Base-by-base conservation (phyloP, 2,329 filamentous ascomycete genomes). In the Colletotrichum viniferum region DNA sequence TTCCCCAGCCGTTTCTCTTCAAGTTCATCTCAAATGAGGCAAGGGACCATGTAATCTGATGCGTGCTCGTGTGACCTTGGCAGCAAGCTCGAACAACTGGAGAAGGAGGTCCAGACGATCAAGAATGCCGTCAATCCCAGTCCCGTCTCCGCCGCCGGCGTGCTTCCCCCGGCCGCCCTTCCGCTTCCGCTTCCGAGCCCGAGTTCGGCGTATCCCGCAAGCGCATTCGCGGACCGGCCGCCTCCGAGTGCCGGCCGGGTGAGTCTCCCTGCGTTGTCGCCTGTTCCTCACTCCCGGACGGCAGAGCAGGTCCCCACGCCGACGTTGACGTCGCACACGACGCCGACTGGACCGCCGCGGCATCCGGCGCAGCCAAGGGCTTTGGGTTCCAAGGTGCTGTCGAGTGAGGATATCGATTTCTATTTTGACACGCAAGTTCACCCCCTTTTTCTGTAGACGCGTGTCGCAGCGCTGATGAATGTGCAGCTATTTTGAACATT, bases 381-480 rank as follows among this genome's bases (percentile, higher is more conserved):
- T 6, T 79, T 91, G 13, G 87, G 85, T 4, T 87, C 86, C 5
- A 85, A 86, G 10, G 84, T 88, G 2, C 86, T 91, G 63, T 85
- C 89, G 0, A 87, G 88, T 1, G 86, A 88, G 56, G 89, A 91
- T 58, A 87, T 91, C 69, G 87, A 90, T 70, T 89, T 86, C 79
- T 91, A 91, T 77, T 91, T 91, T 79, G 85, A 88, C 73, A 89
- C 87, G 86, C 89, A 77, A 71, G 82, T 76, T n/a, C 60, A n/a
- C 16, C 21, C 2, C 18, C 3, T 18, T n/a, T n/a, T n/a, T 2
- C 58, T 30, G 32, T 34, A 10, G 8, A 36, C 9, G 7, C 13
- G 2, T 21, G 18, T n/a, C 30, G 10, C 5, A 28, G 38, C 14
- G 13, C 18, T 43, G 21, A 56, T 16, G 18, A 58, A 21, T 10